Evolutionary conservation across 768 basidiomycete genomes (phyloP), one percentile per base, ranked within the genome.

Genomic region (Auricularia sp.): DNA sequence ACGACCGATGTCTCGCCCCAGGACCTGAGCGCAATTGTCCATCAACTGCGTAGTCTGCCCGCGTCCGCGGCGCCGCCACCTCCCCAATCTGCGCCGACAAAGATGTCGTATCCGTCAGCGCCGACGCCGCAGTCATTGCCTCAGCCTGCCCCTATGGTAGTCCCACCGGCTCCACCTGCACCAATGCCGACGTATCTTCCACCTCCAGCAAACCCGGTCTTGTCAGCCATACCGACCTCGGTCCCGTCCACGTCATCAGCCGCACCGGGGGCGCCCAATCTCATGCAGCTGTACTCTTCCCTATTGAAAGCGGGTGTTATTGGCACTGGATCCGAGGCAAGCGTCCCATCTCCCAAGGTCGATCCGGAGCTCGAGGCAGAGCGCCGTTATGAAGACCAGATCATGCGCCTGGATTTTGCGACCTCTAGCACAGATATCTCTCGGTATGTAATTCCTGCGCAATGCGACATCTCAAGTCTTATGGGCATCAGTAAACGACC

Each of bases 241-340:
- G 47, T 51, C 16, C 47, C 8, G 39, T 14, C 39, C 8, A 42
- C 39, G 8, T 7, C 39, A 42, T n/a, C 53, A 54, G 5, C 29
- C 5, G 56, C 23, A 14, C 14, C 23, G 29, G 29, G 29, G 29
- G 29, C 29, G 14, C 56, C 56, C 33, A 66, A 69, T 61, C 61
- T 69, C 34, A 62, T 56, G 60, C 34, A 58, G 6, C 42, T 69
- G 36, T 68, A 68, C 65, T 84, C 83, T 53, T 84, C 86, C 2
- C 80, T 93, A 33, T 72, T 91, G 62, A 90, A 87, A 74, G 87
- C 91, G n/a, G 91, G 91, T 64, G 82, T 91, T 8, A 84, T 91
- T 78, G 1, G 71, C 72, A 10, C 75, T 78, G 67, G 74, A 80
- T 69, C 8, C 70, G 67, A 59, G 67, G 62, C 11, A 73, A 78